phyloP scores from a whole-genome alignment of 768 basidiomycete species.

The Chalciporus sphaerocephalus region DNA sequence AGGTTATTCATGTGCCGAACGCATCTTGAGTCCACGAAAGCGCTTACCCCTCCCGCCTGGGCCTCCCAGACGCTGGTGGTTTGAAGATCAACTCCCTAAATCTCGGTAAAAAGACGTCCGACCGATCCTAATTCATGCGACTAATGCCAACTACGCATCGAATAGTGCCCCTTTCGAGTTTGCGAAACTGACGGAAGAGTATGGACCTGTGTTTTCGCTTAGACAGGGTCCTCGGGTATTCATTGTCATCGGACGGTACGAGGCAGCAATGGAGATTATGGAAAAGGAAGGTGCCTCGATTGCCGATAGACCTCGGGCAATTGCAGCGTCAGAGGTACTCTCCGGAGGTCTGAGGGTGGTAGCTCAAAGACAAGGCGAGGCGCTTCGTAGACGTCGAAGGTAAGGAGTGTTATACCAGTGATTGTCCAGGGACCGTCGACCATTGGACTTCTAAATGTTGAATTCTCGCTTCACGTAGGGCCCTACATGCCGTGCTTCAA shows the following conservation, averaged over 20 bases:
- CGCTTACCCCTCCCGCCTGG: constrained; percentile 14
- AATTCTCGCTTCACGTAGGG: constrained; percentile 21
- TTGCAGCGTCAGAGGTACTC: constrained; percentile 34
- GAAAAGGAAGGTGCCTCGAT: constrained; percentile 35
- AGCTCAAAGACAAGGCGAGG: constrained; percentile 23
- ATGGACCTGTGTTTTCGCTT: constrained; percentile 57
- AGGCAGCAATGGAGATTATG: constrained; percentile 38
- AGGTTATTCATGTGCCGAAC: background rate
- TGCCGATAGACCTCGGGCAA: constrained; percentile 34
- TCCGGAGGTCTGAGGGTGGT: constrained; percentile 34
- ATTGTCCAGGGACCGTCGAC: no score
- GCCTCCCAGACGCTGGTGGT: constrained; percentile 14
- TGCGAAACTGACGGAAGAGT: constrained; percentile 54
- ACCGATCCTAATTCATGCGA: no score
- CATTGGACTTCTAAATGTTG: background rate
- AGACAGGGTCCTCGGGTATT: constrained; percentile 37
- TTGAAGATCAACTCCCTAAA: constrained; percentile 10
- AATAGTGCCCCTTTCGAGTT: constrained; percentile 31
- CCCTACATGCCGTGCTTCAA: constrained; percentile 34
- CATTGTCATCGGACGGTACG: constrained; percentile 24
- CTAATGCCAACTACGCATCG: background rate
- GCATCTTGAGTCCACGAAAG: background rate
- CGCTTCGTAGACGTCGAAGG: constrained; percentile 29
- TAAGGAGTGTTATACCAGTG: no score
- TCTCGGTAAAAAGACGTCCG: background rate